Percentiles rank a stretch among this genome's conserved stretches.
phyloP scores from a whole-genome alignment of 2,329 filamentous ascomycete genomes.

The Thielaviopsis cerberus region DNA sequence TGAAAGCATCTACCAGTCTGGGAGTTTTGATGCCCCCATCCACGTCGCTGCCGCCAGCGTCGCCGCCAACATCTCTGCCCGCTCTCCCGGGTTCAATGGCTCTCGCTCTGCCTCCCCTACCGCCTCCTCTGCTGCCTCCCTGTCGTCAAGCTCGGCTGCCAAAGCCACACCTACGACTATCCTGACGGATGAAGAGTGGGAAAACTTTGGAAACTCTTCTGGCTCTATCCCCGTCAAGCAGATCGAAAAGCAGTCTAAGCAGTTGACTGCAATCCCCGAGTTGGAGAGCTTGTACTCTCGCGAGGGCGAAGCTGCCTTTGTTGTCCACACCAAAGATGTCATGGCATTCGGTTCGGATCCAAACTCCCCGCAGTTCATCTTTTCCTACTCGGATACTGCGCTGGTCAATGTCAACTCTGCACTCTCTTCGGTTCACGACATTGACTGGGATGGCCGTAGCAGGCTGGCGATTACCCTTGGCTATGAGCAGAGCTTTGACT shows the following conservation, averaged over 20 bases:
- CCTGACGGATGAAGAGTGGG: constrained; percentile 1
- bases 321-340: background rate
- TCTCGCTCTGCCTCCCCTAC: background rate
- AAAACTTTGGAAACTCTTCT: background rate
- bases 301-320: background rate
- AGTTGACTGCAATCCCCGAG: background rate
- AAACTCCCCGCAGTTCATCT: background rate
- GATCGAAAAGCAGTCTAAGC: background rate
- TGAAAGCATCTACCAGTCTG: background rate
- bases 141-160: background rate
- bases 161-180: background rate
- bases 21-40: background rate
- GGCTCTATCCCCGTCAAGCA: background rate
- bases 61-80: too few relatives aligned
- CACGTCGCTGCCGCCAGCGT: background rate
- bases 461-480: background rate
- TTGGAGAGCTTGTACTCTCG: background rate
- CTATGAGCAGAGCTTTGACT: background rate
- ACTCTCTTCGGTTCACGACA: background rate
- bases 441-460: background rate
- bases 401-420: background rate
- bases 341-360: background rate
- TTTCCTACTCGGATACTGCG: background rate
- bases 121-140: background rate
- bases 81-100: too few relatives aligned